These are phyloP conservation scores for Linderniella brevidens DNA, from an alignment of 257 asterid species.

Conservation along the genomic window DNA sequence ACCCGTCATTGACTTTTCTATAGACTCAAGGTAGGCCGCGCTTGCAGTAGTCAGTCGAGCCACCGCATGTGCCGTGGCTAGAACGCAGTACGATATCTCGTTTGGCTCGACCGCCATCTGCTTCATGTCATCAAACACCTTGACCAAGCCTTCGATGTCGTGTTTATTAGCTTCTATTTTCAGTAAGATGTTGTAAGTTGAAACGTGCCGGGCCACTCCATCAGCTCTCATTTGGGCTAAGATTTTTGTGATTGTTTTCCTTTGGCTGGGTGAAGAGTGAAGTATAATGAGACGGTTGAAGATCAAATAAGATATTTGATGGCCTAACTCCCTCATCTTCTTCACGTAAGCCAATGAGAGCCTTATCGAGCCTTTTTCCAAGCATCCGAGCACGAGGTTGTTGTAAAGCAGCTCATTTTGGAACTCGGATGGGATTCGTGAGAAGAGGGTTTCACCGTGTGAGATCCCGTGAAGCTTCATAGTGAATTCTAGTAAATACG, in stretches of 20 bases:
- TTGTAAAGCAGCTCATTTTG: constrained; percentile 58
- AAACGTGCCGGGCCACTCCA: constrained; percentile 57
- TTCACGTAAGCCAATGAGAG: constrained; percentile 65
- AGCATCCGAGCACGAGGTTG: constrained; percentile 78
- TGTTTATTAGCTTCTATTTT: constrained; percentile 73
- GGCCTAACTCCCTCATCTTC: constrained; percentile 76
- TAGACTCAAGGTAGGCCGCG: constrained; percentile 43
- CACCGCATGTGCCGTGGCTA: constrained; percentile 78
- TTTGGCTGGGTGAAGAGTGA: constrained; percentile 54
- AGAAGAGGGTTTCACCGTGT: constrained; percentile 57
- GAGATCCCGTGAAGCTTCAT: constrained; percentile 69
- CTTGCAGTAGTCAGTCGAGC: constrained; percentile 77
- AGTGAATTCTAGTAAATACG: constrained; percentile 69
- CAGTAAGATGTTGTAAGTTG: constrained; percentile 59
- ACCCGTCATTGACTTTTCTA: constrained; percentile 48
- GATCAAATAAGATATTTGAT: constrained; percentile 54
- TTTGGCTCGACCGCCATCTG: constrained; percentile 41
- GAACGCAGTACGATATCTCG: constrained; percentile 64
- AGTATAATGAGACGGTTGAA: constrained; percentile 79
- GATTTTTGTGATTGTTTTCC: constrained; percentile 46
- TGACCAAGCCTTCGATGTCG: constrained; percentile 41
- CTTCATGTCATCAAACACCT: constrained; percentile 55
- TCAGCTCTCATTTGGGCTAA: constrained; percentile 75
- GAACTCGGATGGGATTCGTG: constrained; percentile 60
- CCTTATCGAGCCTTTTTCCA: constrained; percentile 55